Base-by-base conservation (phyloP, 176 grass and related monocot genomes). In the Oryza meyeriana region DNA sequence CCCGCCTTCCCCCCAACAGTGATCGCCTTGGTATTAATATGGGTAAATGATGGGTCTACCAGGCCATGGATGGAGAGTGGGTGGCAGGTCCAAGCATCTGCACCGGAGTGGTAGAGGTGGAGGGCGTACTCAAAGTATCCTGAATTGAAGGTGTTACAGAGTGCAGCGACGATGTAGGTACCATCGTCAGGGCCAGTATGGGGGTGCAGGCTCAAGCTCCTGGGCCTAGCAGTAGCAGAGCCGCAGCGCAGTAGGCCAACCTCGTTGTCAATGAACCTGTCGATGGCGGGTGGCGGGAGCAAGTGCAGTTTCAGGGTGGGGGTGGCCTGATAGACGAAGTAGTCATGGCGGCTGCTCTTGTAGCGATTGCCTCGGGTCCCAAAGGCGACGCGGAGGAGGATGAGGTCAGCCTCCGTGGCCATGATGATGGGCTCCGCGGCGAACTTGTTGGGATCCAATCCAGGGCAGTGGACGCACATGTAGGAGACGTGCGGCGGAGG, bases 401-500 rank as follows among this genome's bases (percentile, higher is more conserved):
- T 3, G 34, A 76, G 74, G 34, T 40, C 14, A 12, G 36, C 55
- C 5, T 76, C 55, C 22, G 74, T 39, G 55, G 74, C 34, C 22
- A 76, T 1, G 8, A 76, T 8, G 17, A 3, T 0, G n/a, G 74
- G 74, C 6, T 40, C 55, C 0, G 58, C 0, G 3, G 12, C 1
- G 74, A 76, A 20, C 4, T 29, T 11, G 0, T 1, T 3, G 14
- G 25, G 29, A 3, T 14, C 13, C 70, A 29, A 17, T 3, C 5
- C 3, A 29, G 61, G 34, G 13, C 1, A 76, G 74, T 61, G 61
- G 74, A 76, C 8, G 55, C 33, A 61, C 13, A 76, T 4, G 22
- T 62, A 76, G 74, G 74, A 76, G 55, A 76, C 33, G 55, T n/a
- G 52, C 33, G 33, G 74, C 12, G 74, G 74, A 5, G 7, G 33